Evolutionary conservation across 2,329 filamentous ascomycete genomes (phyloP).

Genomic region (Colletotrichum musicola): DNA sequence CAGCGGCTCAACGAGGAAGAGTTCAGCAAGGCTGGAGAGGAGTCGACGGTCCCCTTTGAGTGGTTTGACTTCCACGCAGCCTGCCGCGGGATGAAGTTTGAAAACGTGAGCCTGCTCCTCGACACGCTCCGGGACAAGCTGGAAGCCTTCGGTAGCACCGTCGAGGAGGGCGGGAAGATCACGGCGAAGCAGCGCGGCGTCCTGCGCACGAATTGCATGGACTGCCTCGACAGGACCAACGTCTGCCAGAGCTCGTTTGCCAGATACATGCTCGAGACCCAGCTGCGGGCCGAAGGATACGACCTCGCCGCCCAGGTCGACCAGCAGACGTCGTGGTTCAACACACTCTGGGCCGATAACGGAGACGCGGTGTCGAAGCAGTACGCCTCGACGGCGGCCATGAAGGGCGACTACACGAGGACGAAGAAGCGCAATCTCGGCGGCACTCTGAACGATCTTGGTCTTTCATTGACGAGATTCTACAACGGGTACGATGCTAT

Average conservation of each 20-base stretch:
- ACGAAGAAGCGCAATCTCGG: constrained; percentile 91
- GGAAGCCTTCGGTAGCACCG: constrained; percentile 78
- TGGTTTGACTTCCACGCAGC: constrained; percentile 98
- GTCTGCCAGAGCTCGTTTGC: constrained; percentile 94
- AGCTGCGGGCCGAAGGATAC: constrained; percentile 82
- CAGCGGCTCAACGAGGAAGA: constrained; percentile 74
- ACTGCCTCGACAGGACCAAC: constrained; percentile 95
- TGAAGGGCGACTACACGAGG: constrained; percentile 97
- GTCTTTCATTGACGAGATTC: constrained; percentile 84
- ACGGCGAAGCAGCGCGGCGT: constrained; percentile 75
- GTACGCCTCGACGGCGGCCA: constrained; percentile 93
- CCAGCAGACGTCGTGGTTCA: constrained; percentile 91
- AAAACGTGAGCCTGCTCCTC: constrained; percentile 88
- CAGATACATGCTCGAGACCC: constrained; percentile 82
- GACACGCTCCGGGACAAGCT: constrained; percentile 77
- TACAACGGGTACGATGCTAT: constrained; percentile 70
- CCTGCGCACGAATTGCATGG: constrained; percentile 98
- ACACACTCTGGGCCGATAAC: constrained; percentile 96
- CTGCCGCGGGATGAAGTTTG: constrained; percentile 97
- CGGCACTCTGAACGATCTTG: constrained; percentile 91
- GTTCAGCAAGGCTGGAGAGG: constrained; percentile 51
- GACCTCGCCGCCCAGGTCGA: constrained; percentile 81
- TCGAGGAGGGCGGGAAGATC: constrained; percentile 61
- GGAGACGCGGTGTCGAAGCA: constrained; percentile 96
- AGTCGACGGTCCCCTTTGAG: constrained; percentile 75